Base-by-base conservation (phyloP, 2,329 filamentous ascomycete species). In the Arthrinium phaeospermum region DNA sequence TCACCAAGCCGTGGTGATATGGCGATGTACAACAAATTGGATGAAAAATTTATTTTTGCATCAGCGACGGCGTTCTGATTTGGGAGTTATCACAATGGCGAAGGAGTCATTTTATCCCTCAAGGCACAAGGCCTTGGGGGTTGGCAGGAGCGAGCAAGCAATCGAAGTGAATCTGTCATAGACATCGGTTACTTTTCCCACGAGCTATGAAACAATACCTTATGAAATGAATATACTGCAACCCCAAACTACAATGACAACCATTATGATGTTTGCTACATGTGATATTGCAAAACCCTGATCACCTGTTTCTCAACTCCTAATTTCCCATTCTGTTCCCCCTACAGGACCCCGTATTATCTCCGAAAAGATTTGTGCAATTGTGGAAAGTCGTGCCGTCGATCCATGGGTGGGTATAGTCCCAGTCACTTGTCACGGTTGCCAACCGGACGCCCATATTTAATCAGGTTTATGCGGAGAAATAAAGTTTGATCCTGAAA, bases 381-480 rank as follows among this genome's bases (percentile, higher is more conserved):
- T 13, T 61, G 1, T 34, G 53, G 53, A 37, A 61, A 30, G 19
- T 37, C 8, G 8, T 7, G 30, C 8, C 22, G 53, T 27, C 34
- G 53, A 64, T 64, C 57, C 57, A 14, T 6, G 22, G 12, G 57
- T 41, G 57, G 34, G 10, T 64, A 64, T 41, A 13, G 1, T n/a
- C 19, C 57, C 34, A 41, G 57, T 64, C 57, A 41, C 57, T 19
- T 22, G 57, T 64, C 57, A 41, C 57, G 30, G 5, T 24, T 19
- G 57, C 34, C 16, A 19, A 19, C 27, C 30, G 27, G 27, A 37
- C 53, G 34, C 16, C 57, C 57, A 64, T 41, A 41, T 37, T 41
- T 41, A 64, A 64, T 64, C 57, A 64, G 57, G 57, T 64, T 64
- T 64, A 64, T 64, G 57, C 57, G 57, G 57, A 64, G 57, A 64